Base-by-base conservation (phyloP, 129 eudicot genomes). In the Silybum marianum region DNA sequence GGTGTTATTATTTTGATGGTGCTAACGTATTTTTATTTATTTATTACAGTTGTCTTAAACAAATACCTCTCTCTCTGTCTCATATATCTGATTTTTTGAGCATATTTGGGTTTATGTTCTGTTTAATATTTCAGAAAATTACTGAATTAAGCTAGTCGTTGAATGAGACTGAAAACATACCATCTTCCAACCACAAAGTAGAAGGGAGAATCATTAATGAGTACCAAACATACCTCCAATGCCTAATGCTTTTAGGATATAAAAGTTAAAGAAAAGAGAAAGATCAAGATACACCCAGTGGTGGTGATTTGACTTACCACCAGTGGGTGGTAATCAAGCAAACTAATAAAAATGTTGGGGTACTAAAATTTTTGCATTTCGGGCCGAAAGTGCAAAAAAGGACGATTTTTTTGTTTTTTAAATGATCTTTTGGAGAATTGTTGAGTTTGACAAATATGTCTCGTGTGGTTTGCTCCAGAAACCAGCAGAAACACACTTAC, bases 401-500 rank as follows among this genome's bases (percentile, higher is more conserved):
- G 39, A 21, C 25, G 48, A 40, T 40, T 40, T 40, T 51, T 21
- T 66, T 28, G 19, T 23, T 9, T 40, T 21, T 19, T 9, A 77
- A 51, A 14, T 62, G 66, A 32, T 63, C 7, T 18, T 82, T 58
- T 36, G 58, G 2, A 44, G 34, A 81, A 30, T 14, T 46, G 81
- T 68, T 66, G 42, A 69, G 34, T 32, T 75, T 60, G n/a, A 82
- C 32, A 40, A 70, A 10, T 54, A 54, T 36, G n/a, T 77, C 25
- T 9, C 68, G 12, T 38, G 30, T 78, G 71, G 12, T 72, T 72
- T 24, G 68, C 77, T 82, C 51, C 94, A 96, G 99, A 91, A 82
- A 87, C 87, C 94, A 73, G 99, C 99, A 0, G 98, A 93, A 79
- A 39, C 81, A 22, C 86, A 87, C 79, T 90, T 96, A n/a, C 99